phyloP scores from a whole-genome alignment of 805 yeast genomes.

The Kregervanrija delftensis region DNA sequence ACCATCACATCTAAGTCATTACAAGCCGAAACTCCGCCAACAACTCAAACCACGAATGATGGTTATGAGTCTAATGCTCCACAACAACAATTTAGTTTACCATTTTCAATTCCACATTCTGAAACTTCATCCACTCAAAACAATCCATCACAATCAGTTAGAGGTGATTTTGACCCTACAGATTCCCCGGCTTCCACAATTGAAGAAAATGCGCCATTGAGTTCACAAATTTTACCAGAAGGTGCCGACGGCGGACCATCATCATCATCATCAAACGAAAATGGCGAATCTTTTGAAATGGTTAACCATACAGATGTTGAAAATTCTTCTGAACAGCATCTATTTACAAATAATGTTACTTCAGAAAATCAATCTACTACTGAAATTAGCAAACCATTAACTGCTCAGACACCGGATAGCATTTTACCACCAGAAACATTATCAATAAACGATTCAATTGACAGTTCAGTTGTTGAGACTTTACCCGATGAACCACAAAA shows the following conservation, averaged over 20 bases:
- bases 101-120: constrained; percentile 62
- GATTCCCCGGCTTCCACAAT: constrained; percentile 31
- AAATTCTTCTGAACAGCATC: too few relatives aligned
- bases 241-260: constrained; percentile 11
- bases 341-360: not conserved
- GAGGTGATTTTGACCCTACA: constrained; percentile 58
- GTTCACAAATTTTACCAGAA: constrained; percentile 25
- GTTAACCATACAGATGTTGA: constrained; percentile 41
- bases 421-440: not conserved
- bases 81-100: constrained; percentile 26
- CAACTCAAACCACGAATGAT: constrained; percentile 39
- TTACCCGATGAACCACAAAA: not conserved
- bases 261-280: constrained; percentile 12
- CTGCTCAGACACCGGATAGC: not conserved
- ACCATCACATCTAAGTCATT: constrained; percentile 11
- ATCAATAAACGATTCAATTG: not conserved
- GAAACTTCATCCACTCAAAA: constrained; percentile 87
- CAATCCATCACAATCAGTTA: constrained; percentile 84
- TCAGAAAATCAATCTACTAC: not conserved
- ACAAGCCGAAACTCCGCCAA: constrained; percentile 29
- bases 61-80: not conserved
- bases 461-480: not conserved
- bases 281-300: constrained; percentile 46
- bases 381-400: not conserved
- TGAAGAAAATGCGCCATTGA: constrained; percentile 24